phyloP scores from a whole-genome alignment of 2,329 filamentous ascomycete species.

The Colletotrichum destructivum region DNA sequence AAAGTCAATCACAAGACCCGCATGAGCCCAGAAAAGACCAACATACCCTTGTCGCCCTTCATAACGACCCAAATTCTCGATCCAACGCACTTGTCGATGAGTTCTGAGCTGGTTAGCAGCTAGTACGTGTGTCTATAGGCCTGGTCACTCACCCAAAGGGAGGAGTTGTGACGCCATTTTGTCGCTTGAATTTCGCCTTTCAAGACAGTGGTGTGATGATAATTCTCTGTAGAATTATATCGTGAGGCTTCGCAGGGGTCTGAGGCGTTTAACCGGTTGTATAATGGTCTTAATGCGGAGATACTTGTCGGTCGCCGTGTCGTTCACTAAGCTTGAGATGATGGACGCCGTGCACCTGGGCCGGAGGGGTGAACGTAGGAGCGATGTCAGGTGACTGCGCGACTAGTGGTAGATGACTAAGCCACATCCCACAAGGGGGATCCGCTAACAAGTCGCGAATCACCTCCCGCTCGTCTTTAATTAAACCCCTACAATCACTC shows the following conservation, averaged over 20 bases:
- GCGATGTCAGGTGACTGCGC: slow-evolving; percentile 52
- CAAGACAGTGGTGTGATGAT: neutral
- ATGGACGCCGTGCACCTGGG: slow-evolving; percentile 14
- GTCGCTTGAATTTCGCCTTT: neutral
- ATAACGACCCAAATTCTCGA: slow-evolving; percentile 99
- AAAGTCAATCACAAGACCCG: slow-evolving; percentile 13
- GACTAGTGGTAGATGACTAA: slow-evolving; percentile 52
- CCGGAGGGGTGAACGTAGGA: slow-evolving; percentile 35
- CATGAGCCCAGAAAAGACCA: too few relatives aligned
- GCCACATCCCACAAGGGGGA: slow-evolving; percentile 36
- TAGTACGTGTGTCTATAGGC: neutral
- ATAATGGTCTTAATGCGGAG: slow-evolving; percentile 9
- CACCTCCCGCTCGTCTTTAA: slow-evolving; percentile 1
- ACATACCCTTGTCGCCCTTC: slow-evolving; percentile 96
- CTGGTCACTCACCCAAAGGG: slow-evolving; percentile 70
- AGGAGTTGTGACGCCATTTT: slow-evolving; percentile 81
- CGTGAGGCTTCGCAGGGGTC: slow-evolving; percentile 13
- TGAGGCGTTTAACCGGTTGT: slow-evolving; percentile 1
- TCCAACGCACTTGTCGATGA: slow-evolving; percentile 99
- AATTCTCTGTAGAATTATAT: neutral
- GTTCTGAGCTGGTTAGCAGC: slow-evolving; percentile 71
- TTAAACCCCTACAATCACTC: slow-evolving; percentile 24
- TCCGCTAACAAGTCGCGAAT: slow-evolving; percentile 17
- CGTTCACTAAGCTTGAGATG: slow-evolving; percentile 32
- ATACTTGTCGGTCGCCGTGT: slow-evolving; percentile 25